Evolutionary conservation across 148 eudicot species (phyloP), one percentile per base, ranked within the genome.

Genomic region (Polygonum maritimum): DNA sequence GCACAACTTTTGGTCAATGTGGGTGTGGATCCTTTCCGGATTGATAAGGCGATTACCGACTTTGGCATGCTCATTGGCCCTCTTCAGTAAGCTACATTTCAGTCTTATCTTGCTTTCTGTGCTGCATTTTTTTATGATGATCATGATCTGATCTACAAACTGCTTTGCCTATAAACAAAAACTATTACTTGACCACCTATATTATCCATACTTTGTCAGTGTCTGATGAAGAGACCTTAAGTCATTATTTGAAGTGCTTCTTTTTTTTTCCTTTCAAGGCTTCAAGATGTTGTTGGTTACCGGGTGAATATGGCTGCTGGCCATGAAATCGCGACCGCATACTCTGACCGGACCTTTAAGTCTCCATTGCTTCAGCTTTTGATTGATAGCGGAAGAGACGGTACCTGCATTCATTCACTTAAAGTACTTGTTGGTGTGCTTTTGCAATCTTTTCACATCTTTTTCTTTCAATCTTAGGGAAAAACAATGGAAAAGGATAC

Each of bases 21-120:
- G 79, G 98, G 98, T 9, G 96, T 92, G 60, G 96, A 94, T 76
- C 72, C 88, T 55, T 92, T 88, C 90, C 87, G 97, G 82, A 89
- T 94, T 39, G 98, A 94, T 82, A 83, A 84, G 74, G 90, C 90
- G 48, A 90, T 94, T 80, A 81, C 75, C 65, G 81, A 85, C 54
- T 94, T 94, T 78, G 98, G 98, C 75, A 79, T 94, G 63, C 97
- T 92, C 18, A 85, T 94, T 83, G 98, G 98, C 72, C 98, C 98
- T 75, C 88, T 94, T 88, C 97, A 94, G 98, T 94, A 92, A 88
- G 75, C 21, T 80, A 79, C 80, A 80, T 80, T 77, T 74, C 75
- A 79, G n/a, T 60, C 36, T 54, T 35, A 10, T 33, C n/a, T 60
- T 21, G 63, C 69, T 5, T 78, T 57, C 22, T 0, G 31, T 19